These are phyloP conservation scores for Spongiforma sp. DNA, from an alignment of 1,284 basidiomycete species.

Conservation along the genomic window DNA sequence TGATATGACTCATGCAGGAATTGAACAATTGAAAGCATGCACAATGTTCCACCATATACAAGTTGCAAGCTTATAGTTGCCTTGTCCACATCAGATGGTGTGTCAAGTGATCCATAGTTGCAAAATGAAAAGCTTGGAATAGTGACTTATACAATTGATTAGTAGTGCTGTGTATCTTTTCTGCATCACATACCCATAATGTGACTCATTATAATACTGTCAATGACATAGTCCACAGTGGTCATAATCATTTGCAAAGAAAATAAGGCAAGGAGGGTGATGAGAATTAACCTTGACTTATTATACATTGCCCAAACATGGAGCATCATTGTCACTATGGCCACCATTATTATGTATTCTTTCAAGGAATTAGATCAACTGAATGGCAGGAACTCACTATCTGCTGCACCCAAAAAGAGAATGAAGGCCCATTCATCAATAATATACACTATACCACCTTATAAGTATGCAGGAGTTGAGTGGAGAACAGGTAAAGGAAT, in stretches of 20 bases:
- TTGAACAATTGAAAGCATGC: no score
- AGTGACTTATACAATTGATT: no score
- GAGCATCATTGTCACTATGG: not conserved
- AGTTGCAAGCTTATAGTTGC: no score
- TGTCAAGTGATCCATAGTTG: no score
- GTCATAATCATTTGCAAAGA: not conserved
- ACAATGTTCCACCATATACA: no score
- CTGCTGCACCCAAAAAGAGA: not conserved
- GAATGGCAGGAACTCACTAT: not conserved
- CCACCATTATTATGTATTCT: not conserved
- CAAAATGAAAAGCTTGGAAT: no score
- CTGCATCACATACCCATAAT: not conserved
- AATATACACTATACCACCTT: not conserved
- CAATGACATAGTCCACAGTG: not conserved
- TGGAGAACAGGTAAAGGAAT: not conserved
- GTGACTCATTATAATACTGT: not conserved
- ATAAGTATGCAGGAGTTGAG: not conserved
- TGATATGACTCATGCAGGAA: no score
- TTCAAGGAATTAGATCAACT: not conserved
- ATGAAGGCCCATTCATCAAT: not conserved
- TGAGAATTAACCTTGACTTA: not conserved
- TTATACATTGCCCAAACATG: not conserved
- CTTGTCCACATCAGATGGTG: no score
- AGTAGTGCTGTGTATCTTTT: not conserved
- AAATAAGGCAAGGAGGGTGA: not conserved